Evolutionary conservation across 257 asterid genomes (phyloP).

Genomic region (Striga asiatica): DNA sequence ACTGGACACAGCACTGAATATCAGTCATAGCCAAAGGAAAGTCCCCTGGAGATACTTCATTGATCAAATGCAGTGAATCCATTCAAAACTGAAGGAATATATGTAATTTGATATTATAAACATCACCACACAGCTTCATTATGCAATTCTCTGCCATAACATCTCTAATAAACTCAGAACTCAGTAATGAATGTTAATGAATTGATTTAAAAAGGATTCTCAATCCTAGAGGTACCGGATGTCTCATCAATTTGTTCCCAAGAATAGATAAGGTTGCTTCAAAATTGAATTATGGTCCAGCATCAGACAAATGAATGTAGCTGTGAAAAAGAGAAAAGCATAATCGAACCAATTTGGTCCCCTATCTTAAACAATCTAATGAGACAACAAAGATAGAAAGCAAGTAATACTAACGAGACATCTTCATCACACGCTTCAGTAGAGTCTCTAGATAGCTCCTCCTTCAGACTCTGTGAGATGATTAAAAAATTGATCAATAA

Average conservation of each 20-base stretch:
- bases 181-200: not conserved
- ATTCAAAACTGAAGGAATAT: not conserved
- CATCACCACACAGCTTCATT: not conserved
- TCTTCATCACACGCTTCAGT: conserved; percentile 39
- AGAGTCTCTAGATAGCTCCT: conserved; percentile 33
- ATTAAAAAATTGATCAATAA: not conserved
- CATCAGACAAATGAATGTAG: not conserved
- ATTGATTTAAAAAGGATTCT: not conserved
- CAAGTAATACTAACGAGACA: conserved; percentile 40
- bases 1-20: not conserved
- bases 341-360: not conserved
- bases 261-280: not conserved
- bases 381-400: not conserved
- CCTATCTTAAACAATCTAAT: not conserved
- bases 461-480: conserved; percentile 44
- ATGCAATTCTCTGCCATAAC: not conserved
- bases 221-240: not conserved
- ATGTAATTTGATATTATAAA: not conserved
- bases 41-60: too few species aligned
- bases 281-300: not conserved
- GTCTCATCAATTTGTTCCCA: conserved; percentile 3
- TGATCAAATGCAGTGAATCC: too few species aligned
- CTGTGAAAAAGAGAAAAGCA: not conserved
- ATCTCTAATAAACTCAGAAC: not conserved
- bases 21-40: not conserved